Evolutionary conservation across 192 early-diverging fungal genomes (phyloP).

Genomic region (Backusella morwellensis): DNA sequence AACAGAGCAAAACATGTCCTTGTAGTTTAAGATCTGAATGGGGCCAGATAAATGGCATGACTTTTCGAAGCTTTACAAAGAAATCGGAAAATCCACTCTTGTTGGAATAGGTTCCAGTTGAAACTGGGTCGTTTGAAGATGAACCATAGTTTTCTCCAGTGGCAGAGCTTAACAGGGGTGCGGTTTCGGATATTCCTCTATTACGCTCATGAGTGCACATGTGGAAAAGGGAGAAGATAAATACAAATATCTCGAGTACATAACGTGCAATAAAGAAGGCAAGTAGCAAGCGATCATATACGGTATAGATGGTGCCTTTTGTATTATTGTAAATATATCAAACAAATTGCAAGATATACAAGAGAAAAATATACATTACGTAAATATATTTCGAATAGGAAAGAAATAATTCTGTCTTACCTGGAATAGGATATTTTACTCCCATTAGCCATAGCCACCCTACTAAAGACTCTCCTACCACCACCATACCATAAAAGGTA

Average conservation of each 20-base stretch:
- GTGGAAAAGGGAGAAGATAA: conserved; percentile 34
- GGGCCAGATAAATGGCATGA: conserved; percentile 88
- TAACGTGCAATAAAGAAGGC: conserved; percentile 46
- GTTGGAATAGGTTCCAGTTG: conserved; percentile 17
- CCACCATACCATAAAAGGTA: conserved; percentile 45
- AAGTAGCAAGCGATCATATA: conserved; percentile 36
- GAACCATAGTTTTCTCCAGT: neutral
- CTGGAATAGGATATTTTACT: conserved; percentile 20
- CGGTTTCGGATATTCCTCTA: conserved; percentile 15
- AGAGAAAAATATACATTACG: neutral
- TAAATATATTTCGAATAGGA: neutral
- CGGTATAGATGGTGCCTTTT: conserved; percentile 13
- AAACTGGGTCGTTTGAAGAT: conserved; percentile 17
- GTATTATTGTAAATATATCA: neutral
- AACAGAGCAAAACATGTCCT: conserved; percentile 66
- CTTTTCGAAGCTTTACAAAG: conserved; percentile 51
- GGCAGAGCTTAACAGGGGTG: conserved; percentile 19
- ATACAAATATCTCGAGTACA: conserved; percentile 28
- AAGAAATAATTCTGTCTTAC: conserved; percentile 15
- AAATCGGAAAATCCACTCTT: conserved; percentile 33
- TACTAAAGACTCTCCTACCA: conserved; percentile 44
- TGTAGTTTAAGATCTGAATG: conserved; percentile 55
- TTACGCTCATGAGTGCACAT: neutral
- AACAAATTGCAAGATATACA: neutral
- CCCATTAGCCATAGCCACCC: conserved; percentile 38